phyloP scores from a whole-genome alignment of 1,139 yeast species.

The Debaryomyces udenii region DNA sequence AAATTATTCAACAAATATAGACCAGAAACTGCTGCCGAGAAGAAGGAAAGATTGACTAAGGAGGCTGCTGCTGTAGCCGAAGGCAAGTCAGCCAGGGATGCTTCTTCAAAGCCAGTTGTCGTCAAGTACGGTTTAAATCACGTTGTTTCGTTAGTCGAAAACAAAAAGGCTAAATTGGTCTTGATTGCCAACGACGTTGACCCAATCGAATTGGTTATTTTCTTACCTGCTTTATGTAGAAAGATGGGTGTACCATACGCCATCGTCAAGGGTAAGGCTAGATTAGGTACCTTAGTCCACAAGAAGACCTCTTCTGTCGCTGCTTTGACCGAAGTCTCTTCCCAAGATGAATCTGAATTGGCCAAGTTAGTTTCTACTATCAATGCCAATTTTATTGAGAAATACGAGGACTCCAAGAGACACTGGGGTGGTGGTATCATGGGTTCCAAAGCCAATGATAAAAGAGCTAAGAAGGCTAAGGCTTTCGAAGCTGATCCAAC shows the following conservation, averaged over 20 bases:
- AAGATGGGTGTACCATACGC: slow-evolving; percentile 99
- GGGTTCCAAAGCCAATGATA: slow-evolving; percentile 90
- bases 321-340: slow-evolving; percentile 90
- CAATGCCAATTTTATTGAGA: slow-evolving; percentile 87
- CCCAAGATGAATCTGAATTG: slow-evolving; percentile 93
- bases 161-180: slow-evolving; percentile 97
- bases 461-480: slow-evolving; percentile 53
- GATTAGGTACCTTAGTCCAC: slow-evolving; percentile 97
- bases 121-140: slow-evolving; percentile 99
- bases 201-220: slow-evolving; percentile 95
- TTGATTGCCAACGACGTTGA: slow-evolving; percentile 98
- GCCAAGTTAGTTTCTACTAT: slow-evolving; percentile 91
- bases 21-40: slow-evolving; percentile 95
- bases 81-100: slow-evolving; percentile 95
- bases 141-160: slow-evolving; percentile 93
- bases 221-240: slow-evolving; percentile 97
- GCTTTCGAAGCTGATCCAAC: slow-evolving; percentile 30
- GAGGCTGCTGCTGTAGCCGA: slow-evolving; percentile 99
- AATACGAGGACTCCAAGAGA: slow-evolving; percentile 93
- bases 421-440: slow-evolving; percentile 99
- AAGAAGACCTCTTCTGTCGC: slow-evolving; percentile 96
- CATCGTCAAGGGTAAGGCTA: slow-evolving; percentile 97
- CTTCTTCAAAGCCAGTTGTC: slow-evolving; percentile 91
- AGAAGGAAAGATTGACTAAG: slow-evolving; percentile 98
- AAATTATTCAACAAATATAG: slow-evolving; percentile 97